These are phyloP conservation scores for Pisolithus tinctorius DNA, from an alignment of 768 basidiomycete species.

Conservation along the genomic window DNA sequence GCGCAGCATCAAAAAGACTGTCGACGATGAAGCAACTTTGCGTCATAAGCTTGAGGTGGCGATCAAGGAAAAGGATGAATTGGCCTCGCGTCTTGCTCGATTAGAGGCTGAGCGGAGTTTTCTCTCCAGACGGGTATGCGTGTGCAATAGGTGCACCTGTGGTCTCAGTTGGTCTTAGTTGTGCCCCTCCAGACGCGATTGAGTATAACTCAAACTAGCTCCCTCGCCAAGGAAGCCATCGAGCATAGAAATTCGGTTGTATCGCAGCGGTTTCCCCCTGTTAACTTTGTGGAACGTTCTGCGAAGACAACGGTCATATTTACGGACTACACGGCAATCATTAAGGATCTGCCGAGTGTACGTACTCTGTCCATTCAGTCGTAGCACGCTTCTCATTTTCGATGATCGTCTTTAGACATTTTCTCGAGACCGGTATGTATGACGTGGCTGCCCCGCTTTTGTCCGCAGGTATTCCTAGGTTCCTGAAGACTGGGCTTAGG, in stretches of 20 bases:
- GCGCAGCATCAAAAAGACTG: neutral
- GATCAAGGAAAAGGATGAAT: conserved; percentile 9
- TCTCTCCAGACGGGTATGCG: conserved; percentile 11
- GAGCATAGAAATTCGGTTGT: neutral
- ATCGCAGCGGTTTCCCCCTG: neutral
- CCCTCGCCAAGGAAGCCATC: neutral
- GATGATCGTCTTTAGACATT: neutral
- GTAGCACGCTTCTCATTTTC: neutral
- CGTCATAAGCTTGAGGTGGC: conserved; percentile 2
- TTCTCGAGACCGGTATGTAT: neutral
- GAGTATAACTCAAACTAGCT: neutral
- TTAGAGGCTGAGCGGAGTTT: conserved; percentile 10
- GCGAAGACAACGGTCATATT: neutral
- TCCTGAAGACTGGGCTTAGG: neutral
- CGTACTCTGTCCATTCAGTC: neutral
- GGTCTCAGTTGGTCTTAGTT: neutral
- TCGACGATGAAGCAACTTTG: neutral
- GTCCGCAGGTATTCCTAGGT: neutral
- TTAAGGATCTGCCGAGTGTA: neutral
- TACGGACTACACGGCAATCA: neutral
- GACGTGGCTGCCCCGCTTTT: neutral
- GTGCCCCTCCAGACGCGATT: neutral
- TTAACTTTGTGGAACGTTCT: neutral
- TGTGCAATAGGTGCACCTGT: neutral
- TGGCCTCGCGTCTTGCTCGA: conserved; percentile 9